A percentile compares a stretch with the other conserved stretches of the same genome.
Conservation (phyloP, 2,329 filamentous ascomycete genomes). For the Sclerotinia spermophila region DNA sequence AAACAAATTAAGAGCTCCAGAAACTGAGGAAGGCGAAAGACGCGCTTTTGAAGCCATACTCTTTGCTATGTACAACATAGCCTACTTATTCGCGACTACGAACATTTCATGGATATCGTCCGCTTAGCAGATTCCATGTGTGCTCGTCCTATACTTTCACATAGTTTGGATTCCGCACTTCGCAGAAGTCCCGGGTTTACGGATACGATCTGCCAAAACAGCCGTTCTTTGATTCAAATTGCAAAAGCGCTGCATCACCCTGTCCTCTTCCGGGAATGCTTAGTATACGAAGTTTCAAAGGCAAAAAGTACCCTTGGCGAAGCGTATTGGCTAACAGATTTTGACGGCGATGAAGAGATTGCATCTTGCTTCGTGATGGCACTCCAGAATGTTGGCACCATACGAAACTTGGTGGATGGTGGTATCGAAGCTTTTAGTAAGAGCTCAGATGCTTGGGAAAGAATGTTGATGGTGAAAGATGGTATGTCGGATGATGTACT, state of each 20-base stretch:
- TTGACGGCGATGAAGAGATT: not conserved
- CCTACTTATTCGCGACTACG: constrained; percentile 13
- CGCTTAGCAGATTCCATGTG: constrained; percentile 21
- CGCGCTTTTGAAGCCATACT: constrained; percentile 21
- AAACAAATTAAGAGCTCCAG: not conserved
- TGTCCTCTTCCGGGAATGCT: constrained; percentile 14
- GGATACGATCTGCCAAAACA: not conserved
- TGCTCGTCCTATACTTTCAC: constrained; percentile 15
- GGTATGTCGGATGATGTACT: not conserved
- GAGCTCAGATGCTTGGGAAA: not conserved
- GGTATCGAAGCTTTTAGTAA: not conserved
- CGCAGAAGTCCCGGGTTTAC: not conserved
- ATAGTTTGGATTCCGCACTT: not conserved
- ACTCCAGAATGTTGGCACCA: not conserved
- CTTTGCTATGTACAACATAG: constrained; percentile 21
- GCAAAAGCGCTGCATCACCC: constrained; percentile 10
- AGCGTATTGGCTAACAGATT: not conserved
- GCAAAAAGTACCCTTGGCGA: not conserved
- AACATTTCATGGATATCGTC: constrained; percentile 11
- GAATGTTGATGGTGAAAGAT: not conserved
- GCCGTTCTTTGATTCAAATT: not conserved
- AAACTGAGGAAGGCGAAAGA: not conserved
- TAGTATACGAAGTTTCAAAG: constrained; percentile 1
- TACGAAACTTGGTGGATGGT: not conserved
- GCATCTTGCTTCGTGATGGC: not conserved